Conservation (phyloP, 1,139 yeast genomes). For the Nakaseomyces glabratus region DNA sequence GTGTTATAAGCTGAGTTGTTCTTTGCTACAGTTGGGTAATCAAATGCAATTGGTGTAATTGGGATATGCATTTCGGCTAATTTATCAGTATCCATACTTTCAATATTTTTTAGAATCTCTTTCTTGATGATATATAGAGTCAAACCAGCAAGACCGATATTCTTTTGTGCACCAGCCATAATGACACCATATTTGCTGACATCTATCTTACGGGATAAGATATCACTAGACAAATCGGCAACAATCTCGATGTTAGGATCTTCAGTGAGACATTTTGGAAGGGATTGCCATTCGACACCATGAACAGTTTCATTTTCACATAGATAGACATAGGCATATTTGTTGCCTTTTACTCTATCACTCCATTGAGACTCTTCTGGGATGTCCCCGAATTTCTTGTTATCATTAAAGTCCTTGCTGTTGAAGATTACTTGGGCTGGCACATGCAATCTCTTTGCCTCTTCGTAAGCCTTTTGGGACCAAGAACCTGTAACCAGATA, state of each 20-base stretch:
- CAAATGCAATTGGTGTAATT: constrained; percentile 78
- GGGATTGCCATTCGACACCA: constrained; percentile 72
- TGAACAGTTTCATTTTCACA: constrained; percentile 97
- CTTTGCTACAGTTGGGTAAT: constrained; percentile 74
- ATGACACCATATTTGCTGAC: constrained; percentile 78
- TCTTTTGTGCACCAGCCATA: constrained; percentile 97
- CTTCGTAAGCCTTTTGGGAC: constrained; percentile 83
- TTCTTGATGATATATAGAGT: constrained; percentile 86
- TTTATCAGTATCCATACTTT: constrained; percentile 53
- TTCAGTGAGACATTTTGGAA: constrained; percentile 48
- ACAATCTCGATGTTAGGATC: constrained; percentile 63
- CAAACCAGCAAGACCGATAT: constrained; percentile 92
- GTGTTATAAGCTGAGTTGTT: constrained; percentile 94
- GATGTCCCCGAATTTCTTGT: constrained; percentile 55
- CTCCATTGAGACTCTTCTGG: constrained; percentile 63
- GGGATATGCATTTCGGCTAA: constrained; percentile 55
- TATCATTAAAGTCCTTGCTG: constrained; percentile 39
- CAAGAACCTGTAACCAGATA: constrained; percentile 88
- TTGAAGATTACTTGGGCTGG: constrained; percentile 64
- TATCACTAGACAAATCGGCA: constrained; percentile 91
- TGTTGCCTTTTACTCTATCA: constrained; percentile 35
- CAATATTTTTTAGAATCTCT: constrained; percentile 45
- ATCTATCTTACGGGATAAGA: constrained; percentile 72
- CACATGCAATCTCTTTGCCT: constrained; percentile 75
- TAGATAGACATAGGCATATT: constrained; percentile 73